Percentiles rank a stretch among this genome's conserved stretches.
These are phyloP conservation scores for Trypanosoma brucei DNA, from an alignment of 208 protist genomes.

Conservation along the genomic window DNA sequence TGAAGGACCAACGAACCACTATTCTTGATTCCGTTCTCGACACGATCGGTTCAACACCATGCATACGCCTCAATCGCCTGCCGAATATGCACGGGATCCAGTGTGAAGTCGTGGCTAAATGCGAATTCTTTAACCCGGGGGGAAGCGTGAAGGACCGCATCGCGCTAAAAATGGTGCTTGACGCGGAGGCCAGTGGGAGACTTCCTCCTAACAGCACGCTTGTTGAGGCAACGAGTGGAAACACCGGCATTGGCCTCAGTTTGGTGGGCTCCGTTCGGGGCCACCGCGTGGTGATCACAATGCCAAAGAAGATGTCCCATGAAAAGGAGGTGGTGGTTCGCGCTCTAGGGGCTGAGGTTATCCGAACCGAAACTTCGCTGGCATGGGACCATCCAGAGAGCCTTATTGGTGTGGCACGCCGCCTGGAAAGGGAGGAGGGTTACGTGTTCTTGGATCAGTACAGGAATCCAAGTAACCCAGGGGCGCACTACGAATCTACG, in stretches of 20 bases:
- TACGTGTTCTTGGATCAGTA: conserved; percentile 97
- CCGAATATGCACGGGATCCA: conserved; percentile 63
- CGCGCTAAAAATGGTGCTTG: conserved; percentile 93
- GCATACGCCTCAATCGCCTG: conserved; percentile 82
- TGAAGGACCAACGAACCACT: not conserved
- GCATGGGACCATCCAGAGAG: conserved; percentile 94
- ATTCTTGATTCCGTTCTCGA: conserved; percentile 62
- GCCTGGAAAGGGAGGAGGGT: conserved; percentile 91
- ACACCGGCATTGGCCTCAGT: conserved; percentile 95
- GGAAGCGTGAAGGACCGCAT: conserved; percentile 98
- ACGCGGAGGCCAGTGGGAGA: conserved; percentile 88
- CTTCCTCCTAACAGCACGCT: conserved; percentile 93
- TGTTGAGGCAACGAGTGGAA: conserved; percentile 97
- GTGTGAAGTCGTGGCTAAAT: conserved; percentile 91
- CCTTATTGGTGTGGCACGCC: conserved; percentile 93
- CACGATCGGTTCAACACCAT: conserved; percentile 82
- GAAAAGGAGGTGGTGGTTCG: conserved; percentile 93
- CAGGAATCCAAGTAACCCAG: conserved; percentile 92
- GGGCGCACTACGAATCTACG: conserved; percentile 94
- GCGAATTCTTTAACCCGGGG: conserved; percentile 90
- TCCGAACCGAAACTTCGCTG: conserved; percentile 94
- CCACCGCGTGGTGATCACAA: conserved; percentile 96
- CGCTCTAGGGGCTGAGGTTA: conserved; percentile 94
- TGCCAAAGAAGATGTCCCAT: conserved; percentile 98
- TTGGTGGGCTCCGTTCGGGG: conserved; percentile 93